Evolutionary conservation across 305 asterid species (phyloP).

Genomic region (Solanum hybrid): DNA sequence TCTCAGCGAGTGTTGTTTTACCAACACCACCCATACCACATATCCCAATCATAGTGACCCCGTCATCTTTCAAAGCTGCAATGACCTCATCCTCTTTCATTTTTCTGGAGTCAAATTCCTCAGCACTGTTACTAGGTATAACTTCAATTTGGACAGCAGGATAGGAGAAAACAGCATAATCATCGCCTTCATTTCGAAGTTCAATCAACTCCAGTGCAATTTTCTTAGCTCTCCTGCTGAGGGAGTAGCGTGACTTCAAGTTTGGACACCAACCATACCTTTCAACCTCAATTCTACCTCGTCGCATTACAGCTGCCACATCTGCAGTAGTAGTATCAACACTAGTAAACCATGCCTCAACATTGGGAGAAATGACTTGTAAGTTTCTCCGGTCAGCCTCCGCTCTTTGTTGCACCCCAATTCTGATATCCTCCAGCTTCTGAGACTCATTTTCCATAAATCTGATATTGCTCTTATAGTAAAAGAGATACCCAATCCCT

Average conservation of each 20-base stretch:
- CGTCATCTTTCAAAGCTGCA: neutral
- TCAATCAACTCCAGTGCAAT: neutral
- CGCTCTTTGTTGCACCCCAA: neutral
- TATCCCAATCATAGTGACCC: neutral
- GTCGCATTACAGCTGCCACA: neutral
- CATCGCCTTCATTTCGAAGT: neutral
- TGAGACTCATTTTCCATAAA: neutral
- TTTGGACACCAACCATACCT: neutral
- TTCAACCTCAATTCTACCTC: neutral
- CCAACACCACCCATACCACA: too few relatives aligned
- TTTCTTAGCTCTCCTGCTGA: neutral
- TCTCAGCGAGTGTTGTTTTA: neutral
- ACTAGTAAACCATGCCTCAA: neutral
- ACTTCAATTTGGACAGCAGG: neutral
- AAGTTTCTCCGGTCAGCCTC: neutral
- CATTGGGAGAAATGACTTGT: neutral
- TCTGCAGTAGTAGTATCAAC: neutral
- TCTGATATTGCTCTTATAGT: neutral
- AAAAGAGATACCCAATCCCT: neutral
- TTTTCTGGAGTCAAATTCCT: neutral
- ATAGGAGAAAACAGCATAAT: too few relatives aligned
- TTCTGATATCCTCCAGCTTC: neutral
- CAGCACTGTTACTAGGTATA: neutral
- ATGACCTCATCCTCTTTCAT: neutral
- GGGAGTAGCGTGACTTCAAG: neutral